These are phyloP conservation scores for Arachis stenosperma DNA, from an alignment of 306 rosid species.

Conservation along the genomic window DNA sequence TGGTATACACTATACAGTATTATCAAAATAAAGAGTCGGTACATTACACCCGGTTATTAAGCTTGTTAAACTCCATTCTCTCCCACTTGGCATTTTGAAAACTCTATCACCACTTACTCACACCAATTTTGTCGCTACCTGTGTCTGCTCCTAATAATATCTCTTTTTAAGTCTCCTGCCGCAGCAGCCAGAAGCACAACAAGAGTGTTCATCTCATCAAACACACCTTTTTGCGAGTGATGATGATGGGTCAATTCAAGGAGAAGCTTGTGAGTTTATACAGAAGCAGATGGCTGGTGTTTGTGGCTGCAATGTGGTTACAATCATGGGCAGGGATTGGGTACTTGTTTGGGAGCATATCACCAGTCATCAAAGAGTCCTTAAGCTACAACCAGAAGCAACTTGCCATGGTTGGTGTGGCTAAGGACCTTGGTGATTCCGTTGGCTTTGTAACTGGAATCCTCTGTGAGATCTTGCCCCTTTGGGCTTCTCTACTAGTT, in stretches of 20 bases:
- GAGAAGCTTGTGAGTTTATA: slow-evolving; percentile 55
- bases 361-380: slow-evolving; percentile 75
- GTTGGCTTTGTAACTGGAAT: slow-evolving; percentile 84
- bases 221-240: too few species aligned
- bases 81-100: too few species aligned
- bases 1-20: too few species aligned
- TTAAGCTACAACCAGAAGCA: slow-evolving; percentile 76
- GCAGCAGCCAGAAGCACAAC: too few species aligned
- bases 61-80: too few species aligned
- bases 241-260: slow-evolving; percentile 42
- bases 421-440: slow-evolving; percentile 85
- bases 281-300: slow-evolving; percentile 85
- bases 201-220: too few species aligned
- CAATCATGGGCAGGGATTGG: slow-evolving; percentile 96
- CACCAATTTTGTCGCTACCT: too few species aligned
- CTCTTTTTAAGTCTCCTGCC: too few species aligned
- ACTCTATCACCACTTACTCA: too few species aligned
- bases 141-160: too few species aligned
- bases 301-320: slow-evolving; percentile 94
- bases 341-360: slow-evolving; percentile 84
- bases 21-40: too few species aligned
- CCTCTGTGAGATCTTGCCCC: slow-evolving; percentile 73
- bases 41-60: too few species aligned
- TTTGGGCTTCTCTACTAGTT: slow-evolving; percentile 72
- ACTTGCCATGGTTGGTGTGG: slow-evolving; percentile 74